Conservation (phyloP, 2,329 filamentous ascomycete species). For the Colletotrichum musicola region DNA sequence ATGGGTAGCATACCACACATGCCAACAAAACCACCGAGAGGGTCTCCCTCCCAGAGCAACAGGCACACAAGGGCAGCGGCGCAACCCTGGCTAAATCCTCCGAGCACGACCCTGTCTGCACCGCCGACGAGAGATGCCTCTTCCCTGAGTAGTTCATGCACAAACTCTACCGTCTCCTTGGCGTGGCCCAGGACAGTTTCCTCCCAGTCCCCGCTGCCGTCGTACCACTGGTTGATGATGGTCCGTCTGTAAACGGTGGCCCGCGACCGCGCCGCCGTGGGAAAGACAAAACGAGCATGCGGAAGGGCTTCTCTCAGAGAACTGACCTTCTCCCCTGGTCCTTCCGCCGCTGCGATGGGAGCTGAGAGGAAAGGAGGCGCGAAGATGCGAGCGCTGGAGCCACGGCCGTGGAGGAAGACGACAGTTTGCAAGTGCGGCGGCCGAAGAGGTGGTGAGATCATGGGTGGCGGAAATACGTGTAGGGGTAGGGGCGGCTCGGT, state of each 20-base stretch:
- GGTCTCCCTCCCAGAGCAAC: constrained; percentile 57
- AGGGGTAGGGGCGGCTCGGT: constrained; percentile 23
- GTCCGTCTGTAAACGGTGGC: constrained; percentile 49
- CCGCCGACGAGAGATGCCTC: constrained; percentile 55
- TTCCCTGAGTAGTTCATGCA: constrained; percentile 52
- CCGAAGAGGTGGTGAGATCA: constrained; percentile 42
- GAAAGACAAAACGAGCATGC: constrained; percentile 63
- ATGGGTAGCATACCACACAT: constrained; percentile 63
- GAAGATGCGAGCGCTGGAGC: constrained; percentile 57
- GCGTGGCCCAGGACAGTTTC: constrained; percentile 46
- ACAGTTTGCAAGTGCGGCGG: constrained; percentile 57
- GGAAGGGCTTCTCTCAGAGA: constrained; percentile 53
- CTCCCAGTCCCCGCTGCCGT: constrained; percentile 52
- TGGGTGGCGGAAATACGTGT: constrained; percentile 43
- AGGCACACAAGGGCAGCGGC: constrained; percentile 58
- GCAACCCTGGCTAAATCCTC: constrained; percentile 68
- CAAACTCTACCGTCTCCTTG: constrained; percentile 53
- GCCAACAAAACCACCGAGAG: constrained; percentile 54
- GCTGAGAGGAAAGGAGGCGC: constrained; percentile 52
- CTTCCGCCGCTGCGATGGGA: constrained; percentile 28
- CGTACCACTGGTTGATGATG: constrained; percentile 52
- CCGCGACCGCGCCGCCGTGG: constrained; percentile 56
- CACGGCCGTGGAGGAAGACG: constrained; percentile 63
- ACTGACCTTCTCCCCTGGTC: no score
- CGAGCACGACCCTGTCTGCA: constrained; percentile 56